Evolutionary conservation across 2,329 filamentous ascomycete genomes (phyloP), one percentile per base, ranked within the genome.

Genomic region (Calcarisporium arbuscula): DNA sequence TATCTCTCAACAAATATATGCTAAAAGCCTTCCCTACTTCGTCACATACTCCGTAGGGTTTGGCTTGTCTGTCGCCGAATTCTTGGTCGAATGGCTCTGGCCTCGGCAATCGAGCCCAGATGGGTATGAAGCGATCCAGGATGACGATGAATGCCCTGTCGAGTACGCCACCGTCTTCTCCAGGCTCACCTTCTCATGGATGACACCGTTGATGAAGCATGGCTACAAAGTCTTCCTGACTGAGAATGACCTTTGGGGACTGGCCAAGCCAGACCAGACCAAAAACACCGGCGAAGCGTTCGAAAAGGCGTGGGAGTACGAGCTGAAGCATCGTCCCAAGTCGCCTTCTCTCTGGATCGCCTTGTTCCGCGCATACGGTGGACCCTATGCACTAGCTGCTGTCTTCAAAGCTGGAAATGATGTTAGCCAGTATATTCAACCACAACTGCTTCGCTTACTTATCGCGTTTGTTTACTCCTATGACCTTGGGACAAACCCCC

Each of bases 161-260:
- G 89, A 96, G 61, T 94, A 95, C 57, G 89, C 92, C 10, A 88
- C 90, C 40, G 71, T 96, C 34, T 98, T 98, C 63, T 95, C 90
- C 5, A 78, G 85, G 32, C 72, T 98, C 29, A 95, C 90, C 0
- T 98, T 98, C 59, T 82, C 84, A 35, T 98, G 92, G 92, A 95
- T 98, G 90, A 96, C 92, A 0, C 89, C 92, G 1, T 67, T 98
- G 75, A 98, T 98, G 92, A 88, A 80, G 54, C 82, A 82, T 53
- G 92, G 92, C 2, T 96, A 98, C 67, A 85, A 83, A 53, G 78
- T 89, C 39, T 98, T 80, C 57, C 69, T 98, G 42, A 95, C 88
- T 2, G 88, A 96, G 57, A 86, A 95, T 44, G 90, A 98, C 58
- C 72, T 98, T 17, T 98, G 94, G 94, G 90, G 87, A 41, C 68